phyloP scores from a whole-genome alignment of 768 basidiomycete genomes.

The Goffeauzyma gilvescens region DNA sequence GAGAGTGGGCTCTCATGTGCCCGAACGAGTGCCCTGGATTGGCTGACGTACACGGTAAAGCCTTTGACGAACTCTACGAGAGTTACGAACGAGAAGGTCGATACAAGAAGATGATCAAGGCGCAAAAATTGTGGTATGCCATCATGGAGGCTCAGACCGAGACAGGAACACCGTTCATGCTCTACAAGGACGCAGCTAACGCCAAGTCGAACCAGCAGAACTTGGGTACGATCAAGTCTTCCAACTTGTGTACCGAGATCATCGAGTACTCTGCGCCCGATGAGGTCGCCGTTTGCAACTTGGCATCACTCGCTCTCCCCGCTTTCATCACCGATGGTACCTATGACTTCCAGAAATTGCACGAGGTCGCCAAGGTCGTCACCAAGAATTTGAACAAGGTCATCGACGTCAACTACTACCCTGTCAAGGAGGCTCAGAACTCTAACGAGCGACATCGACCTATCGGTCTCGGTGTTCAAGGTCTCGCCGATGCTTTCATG shows the following conservation, averaged over 20 bases:
- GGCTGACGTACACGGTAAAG: conserved; percentile 68
- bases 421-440: conserved; percentile 68
- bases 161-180: conserved; percentile 97
- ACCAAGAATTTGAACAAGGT: conserved; percentile 80
- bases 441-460: conserved; percentile 97
- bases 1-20: conserved; percentile 90
- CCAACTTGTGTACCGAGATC: conserved; percentile 96
- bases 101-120: conserved; percentile 55
- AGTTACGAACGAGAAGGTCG: conserved; percentile 73
- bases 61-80: conserved; percentile 51
- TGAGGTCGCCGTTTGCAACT: conserved; percentile 94
- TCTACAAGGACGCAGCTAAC: conserved; percentile 93
- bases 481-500: conserved; percentile 97
- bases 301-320: conserved; percentile 88
- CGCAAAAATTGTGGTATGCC: conserved; percentile 97
- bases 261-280: conserved; percentile 95
- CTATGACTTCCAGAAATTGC: conserved; percentile 89
- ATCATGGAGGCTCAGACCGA: conserved; percentile 93
- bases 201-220: conserved; percentile 98
- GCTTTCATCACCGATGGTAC: conserved; percentile 62
- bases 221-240: conserved; percentile 96
- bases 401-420: conserved; percentile 84
- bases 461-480: conserved; percentile 91
- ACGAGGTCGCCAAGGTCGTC: conserved; percentile 83
- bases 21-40: conserved; percentile 87